Evolutionary conservation across 768 basidiomycete species (phyloP), one percentile per base, ranked within the genome.

Genomic region (Cystofilobasidium capitatum): DNA sequence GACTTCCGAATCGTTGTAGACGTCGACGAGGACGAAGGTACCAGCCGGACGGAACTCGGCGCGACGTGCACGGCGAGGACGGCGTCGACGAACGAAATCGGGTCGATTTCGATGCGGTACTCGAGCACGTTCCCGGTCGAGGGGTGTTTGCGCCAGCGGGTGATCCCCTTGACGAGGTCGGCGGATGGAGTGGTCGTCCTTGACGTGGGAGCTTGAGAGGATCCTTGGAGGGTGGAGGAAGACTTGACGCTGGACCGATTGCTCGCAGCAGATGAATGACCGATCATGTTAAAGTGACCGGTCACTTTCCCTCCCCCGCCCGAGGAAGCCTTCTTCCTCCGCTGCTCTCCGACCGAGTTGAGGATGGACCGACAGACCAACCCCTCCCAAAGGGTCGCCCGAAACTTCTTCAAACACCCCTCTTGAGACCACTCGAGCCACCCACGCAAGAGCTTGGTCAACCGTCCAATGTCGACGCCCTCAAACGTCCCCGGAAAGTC

Each of bases 381-480:
- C 47, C 58, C 59, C 58, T 66, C 58, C 65, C 59, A 66, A n/a
- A 59, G 35, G 14, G 31, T 49, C 24, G 37, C 1, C 45, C 58
- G 24, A 16, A 58, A 45, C 65, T 54, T 59, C 10, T 17, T n/a
- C 35, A 59, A 33, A 16, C 49, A 44, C 17, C 60, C 65, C 33
- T 58, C 26, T 26, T 44, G 47, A 14, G 49, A 58, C 65, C 65
- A 66, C 33, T 54, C 45, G 3, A 49, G 29, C 59, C 45, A 55
- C 31, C 12, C 24, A 35, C 54, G 40, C 47, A 60, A 39, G 24
- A 66, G 26, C 33, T 29, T 26, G 10, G 22, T 58, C 4, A 66
- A 36, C 13, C 45, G 39, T 26, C 40, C 44, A 5, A 66, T 24
- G n/a, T 45, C 59, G 12, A 59, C 44, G 14, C 65, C 33, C 8